A percentile compares a stretch with the other conserved stretches of the same genome.
phyloP scores from a whole-genome alignment of 345 rosid species.

The Euphorbia tirucalli region DNA sequence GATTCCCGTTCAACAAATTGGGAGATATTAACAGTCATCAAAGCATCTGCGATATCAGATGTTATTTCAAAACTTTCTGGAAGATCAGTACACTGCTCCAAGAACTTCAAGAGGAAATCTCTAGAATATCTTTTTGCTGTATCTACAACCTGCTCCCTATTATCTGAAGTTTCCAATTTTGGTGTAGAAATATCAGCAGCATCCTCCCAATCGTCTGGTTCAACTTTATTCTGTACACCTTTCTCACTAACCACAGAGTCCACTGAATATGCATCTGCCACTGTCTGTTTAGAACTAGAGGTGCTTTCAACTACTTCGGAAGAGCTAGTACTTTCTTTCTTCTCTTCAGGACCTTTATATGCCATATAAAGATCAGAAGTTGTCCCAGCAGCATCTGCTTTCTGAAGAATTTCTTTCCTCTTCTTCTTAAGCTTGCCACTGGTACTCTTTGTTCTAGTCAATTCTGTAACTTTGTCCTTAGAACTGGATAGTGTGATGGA shows the following conservation, averaged over 20 bases:
- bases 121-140: constrained; percentile 79
- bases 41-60: constrained; percentile 46
- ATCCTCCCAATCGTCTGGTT: constrained; percentile 98
- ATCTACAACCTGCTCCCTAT: constrained; percentile 27
- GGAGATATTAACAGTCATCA: constrained; percentile 38
- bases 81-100: constrained; percentile 61
- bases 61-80: constrained; percentile 58
- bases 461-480: constrained; percentile 52
- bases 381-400: constrained; percentile 92
- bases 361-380: constrained; percentile 83
- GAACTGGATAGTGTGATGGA: constrained; percentile 33
- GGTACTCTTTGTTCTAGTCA: constrained; percentile 44
- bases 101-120: constrained; percentile 83
- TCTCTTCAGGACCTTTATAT: constrained; percentile 87
- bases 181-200: constrained; percentile 85
- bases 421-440: constrained; percentile 50
- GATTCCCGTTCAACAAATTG: constrained; percentile 54
- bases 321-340: constrained; percentile 43
- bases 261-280: constrained; percentile 29
- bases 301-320: constrained; percentile 32
- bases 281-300: constrained; percentile 30
- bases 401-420: constrained; percentile 64
- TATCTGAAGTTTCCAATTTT: constrained; percentile 54
- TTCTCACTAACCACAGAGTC: constrained; percentile 33
- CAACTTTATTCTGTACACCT: constrained; percentile 46